Base-by-base conservation (phyloP, 169 alveolate genomes). In the Eimeria praecox region DNA sequence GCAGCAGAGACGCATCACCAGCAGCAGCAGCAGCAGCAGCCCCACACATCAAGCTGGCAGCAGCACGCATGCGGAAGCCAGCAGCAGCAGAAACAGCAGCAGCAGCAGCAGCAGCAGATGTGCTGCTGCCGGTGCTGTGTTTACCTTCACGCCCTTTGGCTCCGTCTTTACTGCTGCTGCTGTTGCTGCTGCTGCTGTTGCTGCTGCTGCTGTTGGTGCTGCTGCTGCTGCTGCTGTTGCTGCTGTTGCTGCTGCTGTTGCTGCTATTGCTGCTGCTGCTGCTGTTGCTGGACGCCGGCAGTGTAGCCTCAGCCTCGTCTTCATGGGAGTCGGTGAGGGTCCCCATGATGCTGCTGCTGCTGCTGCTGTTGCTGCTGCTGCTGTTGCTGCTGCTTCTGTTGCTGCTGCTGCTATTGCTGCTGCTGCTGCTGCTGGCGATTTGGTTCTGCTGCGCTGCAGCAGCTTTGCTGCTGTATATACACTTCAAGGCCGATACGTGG, bases 171-270 rank as follows among this genome's bases (percentile, higher is more conserved):
- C 69, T 44, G n/a, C 66, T 44, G 90, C 42, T 24, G 38, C 77
- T 66, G 77, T 38, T 73, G 85, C 85, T 73, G 85, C 27, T 2
- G 38, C 44, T 73, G 16, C 46, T 35, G 54, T 22, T 75, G 86
- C 49, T 75, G 86, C 54, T 5, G 86, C 27, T 38, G 86, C 54
- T 38, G 54, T 42, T 38, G 86, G 9, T 38, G 86, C 86, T 75
- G 54, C 54, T 75, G 54, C 33, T 66, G 77, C 77, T 66, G 77
- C 77, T 66, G 77, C 77, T 66, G 77, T 30, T 73, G 85, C 85
- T 73, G 85, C 54, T n/a, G 85, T 75, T 75, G 85, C 85, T 75
- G 85, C 85, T 75, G 52, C 85, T 33, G 38, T 49, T 75, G 85
- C 85, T 35, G 85, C 85, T 73, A 46, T 24, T n/a, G 85, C 33